Base-by-base conservation (phyloP, 495 filamentous ascomycete genomes). In the Penicillium malachiteum region DNA sequence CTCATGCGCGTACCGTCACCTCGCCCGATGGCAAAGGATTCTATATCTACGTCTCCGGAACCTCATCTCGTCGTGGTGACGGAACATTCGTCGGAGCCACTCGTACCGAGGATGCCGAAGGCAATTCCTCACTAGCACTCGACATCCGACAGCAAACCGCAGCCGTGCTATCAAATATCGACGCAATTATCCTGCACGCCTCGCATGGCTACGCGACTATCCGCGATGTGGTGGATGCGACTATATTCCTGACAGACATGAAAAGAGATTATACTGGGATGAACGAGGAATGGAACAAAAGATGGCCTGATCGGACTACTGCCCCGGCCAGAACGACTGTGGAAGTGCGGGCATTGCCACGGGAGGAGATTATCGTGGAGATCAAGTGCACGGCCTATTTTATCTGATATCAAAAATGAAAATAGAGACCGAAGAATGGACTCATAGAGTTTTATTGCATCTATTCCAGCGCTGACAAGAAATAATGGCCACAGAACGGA, bases 221-320 rank as follows among this genome's bases (percentile, higher is more conserved):
- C 30, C 52, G 50, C 1, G 62, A 71, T 62, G 62, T 68, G 40
- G 61, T 71, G 9, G 67, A 73, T 48, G 63, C 67, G 26, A 68
- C 66, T 12, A 63, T 73, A 37, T 71, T 70, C 39, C 33, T 70
- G 26, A 56, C 58, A 11, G 62, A 70, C 45, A 61, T 73, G 64
- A 59, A 66, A 12, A 41, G 48, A 1, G 56, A 67, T 16, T 73
- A 73, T 50, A 48, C 54, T 9, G 70, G 63, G 5, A 73, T 73
- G 70, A 71, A 73, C 41, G 67, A 70, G 45, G 68, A 71, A 56
- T 73, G 70, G 68, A 70, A 71, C 45, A 52, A 54, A 35, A 42
- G 68, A 7, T 71, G 67, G 58, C 56, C 64, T 8, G 64, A 71
- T 56, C 60, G 67, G 9, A 52, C 11, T 12, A 65, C 58, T 43